Percentiles rank a stretch among this genome's conserved stretches.
These are phyloP conservation scores for Leccinum imitatum DNA, from an alignment of 768 basidiomycete genomes.

Conservation along the genomic window DNA sequence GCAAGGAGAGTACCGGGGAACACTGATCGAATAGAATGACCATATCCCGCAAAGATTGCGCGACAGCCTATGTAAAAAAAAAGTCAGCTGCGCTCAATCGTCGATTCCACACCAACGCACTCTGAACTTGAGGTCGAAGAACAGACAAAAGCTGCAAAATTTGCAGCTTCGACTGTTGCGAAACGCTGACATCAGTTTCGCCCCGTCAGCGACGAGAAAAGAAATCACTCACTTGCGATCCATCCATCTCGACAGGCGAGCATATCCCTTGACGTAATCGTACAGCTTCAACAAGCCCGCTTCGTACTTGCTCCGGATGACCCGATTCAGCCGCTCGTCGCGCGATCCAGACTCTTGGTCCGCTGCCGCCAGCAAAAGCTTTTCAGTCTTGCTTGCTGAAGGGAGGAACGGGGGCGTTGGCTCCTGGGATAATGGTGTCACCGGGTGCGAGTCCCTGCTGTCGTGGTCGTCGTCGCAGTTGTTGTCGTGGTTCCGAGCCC, in stretches of 20 bases:
- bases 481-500: not conserved
- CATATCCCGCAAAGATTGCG: not conserved
- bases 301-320: conserved; percentile 96
- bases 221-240: conserved; percentile 67
- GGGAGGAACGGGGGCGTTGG: conserved; percentile 55
- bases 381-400: conserved; percentile 60
- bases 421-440: conserved; percentile 31
- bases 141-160: conserved; percentile 87
- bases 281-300: conserved; percentile 93
- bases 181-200: conserved; percentile 54
- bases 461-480: conserved; percentile 10
- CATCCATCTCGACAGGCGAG: conserved; percentile 91
- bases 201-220: not conserved
- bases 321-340: conserved; percentile 79
- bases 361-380: conserved; percentile 87
- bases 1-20: not conserved
- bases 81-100: not conserved
- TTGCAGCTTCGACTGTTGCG: conserved; percentile 86
- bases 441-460: conserved; percentile 21
- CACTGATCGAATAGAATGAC: not conserved
- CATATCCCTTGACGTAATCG: conserved; percentile 96
- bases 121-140: not conserved
- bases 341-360: conserved; percentile 91
- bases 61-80: not conserved
- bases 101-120: not conserved